Evolutionary conservation across 1,284 basidiomycete genomes (phyloP), one percentile per base, ranked within the genome.

Genomic region (Cryptococcus hybrid): DNA sequence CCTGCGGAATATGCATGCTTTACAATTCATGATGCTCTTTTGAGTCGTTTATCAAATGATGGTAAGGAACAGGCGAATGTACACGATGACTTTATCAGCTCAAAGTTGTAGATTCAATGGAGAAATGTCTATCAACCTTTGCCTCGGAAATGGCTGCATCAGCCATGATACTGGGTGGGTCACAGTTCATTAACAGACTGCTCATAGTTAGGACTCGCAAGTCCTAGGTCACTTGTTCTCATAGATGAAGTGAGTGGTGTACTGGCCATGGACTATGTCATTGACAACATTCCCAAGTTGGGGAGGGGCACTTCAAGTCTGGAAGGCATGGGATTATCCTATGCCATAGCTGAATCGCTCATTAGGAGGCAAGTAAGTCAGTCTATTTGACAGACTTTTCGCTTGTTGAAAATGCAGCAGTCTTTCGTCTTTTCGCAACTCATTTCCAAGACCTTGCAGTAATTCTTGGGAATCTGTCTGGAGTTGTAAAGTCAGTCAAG

Each of bases 1-100:
- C 91, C 94, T 0, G 92, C 90, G 0, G 88, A 91, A 70, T 93
- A 92, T 71, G 92, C 89, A 7, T 90, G 86, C 66, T 89, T 94
- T 70, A 81, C 87, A 38, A 82, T 92, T 2, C 89, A 92, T 55
- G 90, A 95, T 65, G 83, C 86, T 0, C 81, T 98, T 8, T 82
- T 98, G 30, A 89, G 88, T 3, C 85, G 94, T 7, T 81, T 98
- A 4, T 94, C 91, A 0, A 96, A 97, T 65, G 92, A 97, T 62
- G 71, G 76, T 78, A 39, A 67, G 78, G 53, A 62, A 58, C 2
- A 56, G 58, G 11, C 35, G 39, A 38, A 5, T 9, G 36, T 30
- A 18, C 11, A 30, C 8, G 34, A 6, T 39, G 24, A 15, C 24
- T 7, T 42, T 2, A 18, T n/a, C 40, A 30, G 43, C 13, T 34